Percentiles rank a stretch among this genome's conserved stretches.
Evolutionary conservation across 371 early-diverging fungal species (phyloP).

Genomic region (Mucor sp.): DNA sequence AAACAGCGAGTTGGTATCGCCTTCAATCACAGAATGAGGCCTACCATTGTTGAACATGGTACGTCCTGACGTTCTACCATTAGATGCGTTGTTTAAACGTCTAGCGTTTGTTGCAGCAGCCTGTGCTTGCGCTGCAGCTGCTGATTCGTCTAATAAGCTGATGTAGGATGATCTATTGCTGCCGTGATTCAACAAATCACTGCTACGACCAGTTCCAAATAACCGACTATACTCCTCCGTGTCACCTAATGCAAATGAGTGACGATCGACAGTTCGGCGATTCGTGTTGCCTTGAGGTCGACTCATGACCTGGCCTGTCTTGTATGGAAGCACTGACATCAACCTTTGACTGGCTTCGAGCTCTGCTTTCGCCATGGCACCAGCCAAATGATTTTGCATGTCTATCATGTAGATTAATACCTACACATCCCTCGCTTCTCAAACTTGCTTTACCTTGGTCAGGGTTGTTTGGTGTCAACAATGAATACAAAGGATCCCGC

Average conservation of each 20-base stretch:
- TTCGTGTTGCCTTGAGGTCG: constrained; percentile 43
- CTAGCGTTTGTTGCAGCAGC: background rate
- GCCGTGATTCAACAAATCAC: constrained; percentile 4
- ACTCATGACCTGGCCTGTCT: constrained; percentile 54
- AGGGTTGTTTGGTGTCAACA: constrained; percentile 61
- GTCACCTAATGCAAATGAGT: constrained; percentile 72
- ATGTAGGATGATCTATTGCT: constrained; percentile 6
- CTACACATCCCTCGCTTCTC: background rate
- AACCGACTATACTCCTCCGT: constrained; percentile 58
- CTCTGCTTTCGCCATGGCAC: constrained; percentile 64
- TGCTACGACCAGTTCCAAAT: constrained; percentile 37
- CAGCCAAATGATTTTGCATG: constrained; percentile 60
- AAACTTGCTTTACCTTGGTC: constrained; percentile 54
- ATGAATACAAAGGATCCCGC: constrained; percentile 66
- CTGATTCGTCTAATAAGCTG: constrained; percentile 17
- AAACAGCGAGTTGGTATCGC: constrained; percentile 23
- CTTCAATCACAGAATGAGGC: constrained; percentile 41
- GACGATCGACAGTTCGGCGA: constrained; percentile 68
- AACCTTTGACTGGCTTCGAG: constrained; percentile 62
- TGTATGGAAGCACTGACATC: constrained; percentile 56
- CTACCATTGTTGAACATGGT: constrained; percentile 25
- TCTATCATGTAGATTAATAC: constrained; percentile 22
- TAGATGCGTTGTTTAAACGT: constrained; percentile 5
- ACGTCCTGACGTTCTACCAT: constrained; percentile 21
- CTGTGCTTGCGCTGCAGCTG: background rate